Percentiles rank a stretch among this genome's conserved stretches.
Evolutionary conservation across 2,329 filamentous ascomycete species (phyloP).

Genomic region (Balansia obtecta): DNA sequence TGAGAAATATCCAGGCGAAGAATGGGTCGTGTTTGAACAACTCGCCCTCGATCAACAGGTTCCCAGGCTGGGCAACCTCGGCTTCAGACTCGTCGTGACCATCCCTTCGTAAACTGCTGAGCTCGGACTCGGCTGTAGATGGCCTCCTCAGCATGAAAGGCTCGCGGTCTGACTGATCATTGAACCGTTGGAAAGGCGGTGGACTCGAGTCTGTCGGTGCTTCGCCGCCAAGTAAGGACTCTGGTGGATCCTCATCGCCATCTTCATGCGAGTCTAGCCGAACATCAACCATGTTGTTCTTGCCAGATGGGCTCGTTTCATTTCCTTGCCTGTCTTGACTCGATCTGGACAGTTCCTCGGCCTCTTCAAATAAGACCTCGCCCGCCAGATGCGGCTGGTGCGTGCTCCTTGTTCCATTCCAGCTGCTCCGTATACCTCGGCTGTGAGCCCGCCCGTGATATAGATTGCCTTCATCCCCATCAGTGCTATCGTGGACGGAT

Average conservation of each 20-base stretch:
- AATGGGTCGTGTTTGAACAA: constrained; percentile 77
- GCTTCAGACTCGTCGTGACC: constrained; percentile 24
- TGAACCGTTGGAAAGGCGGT: constrained; percentile 51
- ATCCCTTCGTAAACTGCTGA: constrained; percentile 25
- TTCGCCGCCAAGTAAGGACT: constrained; percentile 45
- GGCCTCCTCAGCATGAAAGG: constrained; percentile 28
- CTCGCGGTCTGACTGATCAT: constrained; percentile 24
- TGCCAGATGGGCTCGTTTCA: constrained; percentile 22
- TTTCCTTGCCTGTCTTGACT: constrained; percentile 18
- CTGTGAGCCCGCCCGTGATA: constrained; percentile 35
- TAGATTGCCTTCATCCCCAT: constrained; percentile 17
- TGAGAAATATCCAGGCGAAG: constrained; percentile 83
- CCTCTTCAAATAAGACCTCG: constrained; percentile 27
- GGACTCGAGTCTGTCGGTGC: constrained; percentile 38
- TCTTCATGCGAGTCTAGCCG: constrained; percentile 60
- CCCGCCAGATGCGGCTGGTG: constrained; percentile 16
- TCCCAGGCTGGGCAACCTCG: constrained; percentile 23
- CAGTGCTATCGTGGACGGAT: constrained; percentile 21
- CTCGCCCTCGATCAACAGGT: constrained; percentile 49
- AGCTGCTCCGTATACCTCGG: constrained; percentile 50
- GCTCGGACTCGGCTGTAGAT: constrained; percentile 35
- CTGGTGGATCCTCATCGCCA: constrained; percentile 44
- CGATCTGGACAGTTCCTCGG: constrained; percentile 27
- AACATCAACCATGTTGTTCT: constrained; percentile 73
- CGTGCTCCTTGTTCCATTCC: constrained; percentile 41